Evolutionary conservation across 1,284 basidiomycete genomes (phyloP), one percentile per base, ranked within the genome.

Genomic region (Inonotus obliquus): DNA sequence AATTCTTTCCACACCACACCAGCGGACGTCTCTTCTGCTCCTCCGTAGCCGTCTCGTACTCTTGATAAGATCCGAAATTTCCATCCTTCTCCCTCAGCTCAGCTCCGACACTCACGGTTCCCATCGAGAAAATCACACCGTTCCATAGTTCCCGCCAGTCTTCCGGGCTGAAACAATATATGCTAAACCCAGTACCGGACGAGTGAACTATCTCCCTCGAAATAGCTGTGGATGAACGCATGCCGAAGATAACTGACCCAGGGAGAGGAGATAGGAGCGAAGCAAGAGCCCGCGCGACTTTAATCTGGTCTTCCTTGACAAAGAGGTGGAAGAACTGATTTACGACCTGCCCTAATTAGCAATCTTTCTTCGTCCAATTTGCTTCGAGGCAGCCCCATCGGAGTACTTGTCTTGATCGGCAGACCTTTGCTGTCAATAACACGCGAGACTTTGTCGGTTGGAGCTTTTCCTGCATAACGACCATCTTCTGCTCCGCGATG

Each of bases 311-410:
- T 19, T 73, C 73, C 66, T 81, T 74, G 57, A 71, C 65, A 69
- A 83, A 83, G 25, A 83, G 73, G 65, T 84, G 81, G 70, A 83
- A 84, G 68, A 83, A 76, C 1, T 76, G 68, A n/a, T n/a, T n/a
- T n/a, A n/a, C n/a, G n/a, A n/a, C n/a, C n/a, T n/a, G n/a, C n/a
- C n/a, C n/a, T n/a, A n/a, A n/a, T n/a, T n/a, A n/a, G n/a, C n/a
- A n/a, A n/a, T n/a, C n/a, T n/a, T n/a, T n/a, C n/a, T n/a, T n/a
- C n/a, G n/a, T n/a, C n/a, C n/a, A n/a, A n/a, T n/a, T n/a, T n/a
- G n/a, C n/a, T n/a, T n/a, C n/a, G n/a, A n/a, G n/a, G n/a, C n/a
- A n/a, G n/a, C n/a, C n/a, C n/a, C n/a, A n/a, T n/a, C n/a, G n/a
- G n/a, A n/a, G n/a, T n/a, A n/a, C n/a, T n/a, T n/a, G n/a, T n/a